Conservation (phyloP, 2,329 filamentous ascomycete species). For the Apiospora sp. region DNA sequence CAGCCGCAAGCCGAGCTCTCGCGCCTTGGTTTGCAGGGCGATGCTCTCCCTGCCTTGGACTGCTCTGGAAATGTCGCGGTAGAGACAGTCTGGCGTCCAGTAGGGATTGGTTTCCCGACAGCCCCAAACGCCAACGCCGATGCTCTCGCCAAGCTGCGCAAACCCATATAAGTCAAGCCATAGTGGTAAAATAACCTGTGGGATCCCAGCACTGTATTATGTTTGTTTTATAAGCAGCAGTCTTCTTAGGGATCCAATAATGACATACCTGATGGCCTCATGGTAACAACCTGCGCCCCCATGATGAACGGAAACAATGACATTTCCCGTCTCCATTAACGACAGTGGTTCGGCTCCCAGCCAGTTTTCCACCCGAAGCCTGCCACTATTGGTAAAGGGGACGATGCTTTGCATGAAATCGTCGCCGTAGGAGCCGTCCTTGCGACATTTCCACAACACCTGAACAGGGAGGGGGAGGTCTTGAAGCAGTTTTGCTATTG, state of each 20-base stretch:
- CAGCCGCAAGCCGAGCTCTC: slow-evolving; percentile 26
- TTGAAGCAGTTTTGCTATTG: slow-evolving; percentile 27
- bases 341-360: slow-evolving; percentile 29
- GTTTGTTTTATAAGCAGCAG: too few species aligned
- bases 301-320: slow-evolving; percentile 35
- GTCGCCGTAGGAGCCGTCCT: slow-evolving; percentile 26
- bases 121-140: slow-evolving; percentile 33
- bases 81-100: slow-evolving; percentile 31
- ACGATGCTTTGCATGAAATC: slow-evolving; percentile 28
- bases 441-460: slow-evolving; percentile 33
- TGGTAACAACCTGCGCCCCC: slow-evolving; percentile 35
- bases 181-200: slow-evolving; percentile 33
- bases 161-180: slow-evolving; percentile 34
- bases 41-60: background rate
- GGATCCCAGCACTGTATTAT: slow-evolving; percentile 30
- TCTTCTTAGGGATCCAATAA: too few species aligned
- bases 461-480: slow-evolving; percentile 22
- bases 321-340: slow-evolving; percentile 32
- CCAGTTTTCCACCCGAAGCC: slow-evolving; percentile 32
- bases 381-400: slow-evolving; percentile 31
- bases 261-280: slow-evolving; percentile 32
- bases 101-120: slow-evolving; percentile 31
- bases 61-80: slow-evolving; percentile 27
- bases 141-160: slow-evolving; percentile 29
- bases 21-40: slow-evolving; percentile 29